phyloP scores from a whole-genome alignment of 768 basidiomycete genomes.

The Termitomyces titanicus region DNA sequence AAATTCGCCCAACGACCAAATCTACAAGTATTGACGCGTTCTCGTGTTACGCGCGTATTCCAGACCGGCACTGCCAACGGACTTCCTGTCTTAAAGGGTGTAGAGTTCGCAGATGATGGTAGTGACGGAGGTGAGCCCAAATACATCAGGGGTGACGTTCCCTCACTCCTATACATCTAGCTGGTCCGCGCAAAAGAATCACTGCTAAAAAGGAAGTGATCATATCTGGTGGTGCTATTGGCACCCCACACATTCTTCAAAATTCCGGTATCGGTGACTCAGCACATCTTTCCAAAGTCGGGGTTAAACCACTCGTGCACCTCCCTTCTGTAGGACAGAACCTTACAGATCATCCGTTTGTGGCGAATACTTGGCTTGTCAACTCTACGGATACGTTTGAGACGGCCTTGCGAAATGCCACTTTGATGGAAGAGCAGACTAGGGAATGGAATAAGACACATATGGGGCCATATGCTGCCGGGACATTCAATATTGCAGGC shows the following conservation, averaged over 20 bases:
- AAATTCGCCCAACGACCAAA: conserved; percentile 16
- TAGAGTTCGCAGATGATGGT: conserved; percentile 17
- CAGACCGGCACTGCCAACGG: conserved; percentile 10
- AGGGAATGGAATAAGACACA: conserved; percentile 18
- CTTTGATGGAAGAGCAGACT: conserved; percentile 14
- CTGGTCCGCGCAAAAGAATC: conserved; percentile 10
- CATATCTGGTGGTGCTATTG: conserved; percentile 27
- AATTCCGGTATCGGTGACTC: conserved; percentile 27
- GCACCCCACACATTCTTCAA: conserved; percentile 26
- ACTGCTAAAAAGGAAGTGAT: conserved; percentile 30
- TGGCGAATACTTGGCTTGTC: conserved; percentile 24
- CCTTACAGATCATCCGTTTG: conserved; percentile 26
- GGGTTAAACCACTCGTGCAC: conserved; percentile 21
- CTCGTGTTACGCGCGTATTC: conserved; percentile 20
- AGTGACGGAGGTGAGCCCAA: not conserved
- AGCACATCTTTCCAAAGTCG: conserved; percentile 10
- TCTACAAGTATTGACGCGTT: conserved; percentile 20
- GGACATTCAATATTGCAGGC: conserved; percentile 17
- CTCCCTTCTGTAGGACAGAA: conserved; percentile 29
- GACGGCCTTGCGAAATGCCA: conserved; percentile 17
- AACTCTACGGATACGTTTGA: conserved; percentile 25
- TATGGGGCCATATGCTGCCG: conserved; percentile 16
- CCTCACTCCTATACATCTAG: not conserved
- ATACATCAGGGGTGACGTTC: not conserved
- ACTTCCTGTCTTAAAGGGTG: conserved; percentile 18